Conservation (phyloP, 2,329 filamentous ascomycete species). For the Magnaporthiopsis incrustans region DNA sequence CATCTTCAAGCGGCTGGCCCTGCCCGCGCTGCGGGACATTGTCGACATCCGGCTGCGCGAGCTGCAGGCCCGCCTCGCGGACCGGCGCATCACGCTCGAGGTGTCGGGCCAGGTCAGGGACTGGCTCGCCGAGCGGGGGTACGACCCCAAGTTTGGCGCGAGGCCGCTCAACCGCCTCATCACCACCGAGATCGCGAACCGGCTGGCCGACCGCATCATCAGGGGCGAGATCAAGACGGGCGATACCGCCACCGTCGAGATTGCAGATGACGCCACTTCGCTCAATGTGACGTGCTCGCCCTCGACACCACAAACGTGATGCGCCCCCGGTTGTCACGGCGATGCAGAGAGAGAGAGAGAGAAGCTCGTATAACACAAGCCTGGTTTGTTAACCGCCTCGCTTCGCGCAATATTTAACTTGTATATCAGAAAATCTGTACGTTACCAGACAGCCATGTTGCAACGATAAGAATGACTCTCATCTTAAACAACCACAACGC, state of each 20-base stretch:
- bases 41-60: conserved; percentile 87
- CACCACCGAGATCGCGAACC: conserved; percentile 80
- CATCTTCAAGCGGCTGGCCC: conserved; percentile 81
- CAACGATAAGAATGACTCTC: too few relatives aligned
- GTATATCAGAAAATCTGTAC: too few relatives aligned
- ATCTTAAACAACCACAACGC: too few relatives aligned
- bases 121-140: conserved; percentile 85
- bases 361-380: too few relatives aligned
- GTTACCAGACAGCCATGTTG: too few relatives aligned
- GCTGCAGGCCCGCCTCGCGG: conserved; percentile 73
- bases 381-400: too few relatives aligned
- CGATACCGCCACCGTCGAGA: conserved; percentile 60
- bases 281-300: conserved; percentile 31
- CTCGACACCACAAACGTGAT: not conserved
- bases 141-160: conserved; percentile 86
- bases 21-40: conserved; percentile 74
- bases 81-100: conserved; percentile 70
- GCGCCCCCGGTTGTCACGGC: too few relatives aligned
- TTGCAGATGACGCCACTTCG: conserved; percentile 54
- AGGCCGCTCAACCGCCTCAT: conserved; percentile 87
- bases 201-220: conserved; percentile 86
- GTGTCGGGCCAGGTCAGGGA: conserved; percentile 66
- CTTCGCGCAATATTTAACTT: too few relatives aligned
- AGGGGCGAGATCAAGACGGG: conserved; percentile 71
- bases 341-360: too few relatives aligned